phyloP scores from a whole-genome alignment of 768 basidiomycete genomes.

The Lactarius evosmus region DNA sequence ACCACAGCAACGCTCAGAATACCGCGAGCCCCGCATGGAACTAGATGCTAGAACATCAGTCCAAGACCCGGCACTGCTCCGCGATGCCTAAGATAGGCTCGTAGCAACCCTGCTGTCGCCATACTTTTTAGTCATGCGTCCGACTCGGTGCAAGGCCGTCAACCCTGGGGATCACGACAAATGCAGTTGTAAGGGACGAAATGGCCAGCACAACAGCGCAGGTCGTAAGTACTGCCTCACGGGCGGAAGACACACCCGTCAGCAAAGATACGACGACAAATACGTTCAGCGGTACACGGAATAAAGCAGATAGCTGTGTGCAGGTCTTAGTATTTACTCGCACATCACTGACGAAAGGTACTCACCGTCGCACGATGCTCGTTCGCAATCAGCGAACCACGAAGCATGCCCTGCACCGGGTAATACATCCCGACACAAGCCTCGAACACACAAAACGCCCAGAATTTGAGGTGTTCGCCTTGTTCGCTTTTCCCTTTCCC shows the following conservation, averaged over 20 bases:
- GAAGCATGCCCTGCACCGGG: constrained; percentile 71
- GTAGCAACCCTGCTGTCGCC: not conserved
- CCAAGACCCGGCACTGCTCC: not conserved
- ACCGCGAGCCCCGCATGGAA: not conserved
- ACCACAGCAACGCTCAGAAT: not conserved
- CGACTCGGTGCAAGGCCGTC: constrained; percentile 11
- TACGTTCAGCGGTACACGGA: constrained; percentile 71
- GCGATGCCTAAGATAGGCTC: not conserved
- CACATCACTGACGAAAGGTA: constrained; percentile 12
- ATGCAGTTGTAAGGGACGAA: constrained; percentile 56
- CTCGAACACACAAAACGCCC: constrained; percentile 73
- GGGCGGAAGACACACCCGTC: constrained; percentile 64
- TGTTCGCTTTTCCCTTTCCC: constrained; percentile 27
- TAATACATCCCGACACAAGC: constrained; percentile 79
- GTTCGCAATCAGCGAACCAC: constrained; percentile 61
- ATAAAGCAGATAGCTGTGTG: constrained; percentile 59
- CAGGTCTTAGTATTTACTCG: not conserved
- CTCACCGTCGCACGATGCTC: constrained; percentile 73
- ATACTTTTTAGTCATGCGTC: constrained; percentile 32
- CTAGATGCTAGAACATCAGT: not conserved
- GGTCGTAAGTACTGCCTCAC: constrained; percentile 56
- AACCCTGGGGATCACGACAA: constrained; percentile 37
- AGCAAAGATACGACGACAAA: constrained; percentile 69
- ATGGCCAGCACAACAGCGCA: constrained; percentile 55
- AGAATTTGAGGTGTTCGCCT: constrained; percentile 55